A percentile compares a stretch with the other conserved stretches of the same genome.
phyloP scores from a whole-genome alignment of 2,329 filamentous ascomycete species.

The Fusarium xyrophilum region DNA sequence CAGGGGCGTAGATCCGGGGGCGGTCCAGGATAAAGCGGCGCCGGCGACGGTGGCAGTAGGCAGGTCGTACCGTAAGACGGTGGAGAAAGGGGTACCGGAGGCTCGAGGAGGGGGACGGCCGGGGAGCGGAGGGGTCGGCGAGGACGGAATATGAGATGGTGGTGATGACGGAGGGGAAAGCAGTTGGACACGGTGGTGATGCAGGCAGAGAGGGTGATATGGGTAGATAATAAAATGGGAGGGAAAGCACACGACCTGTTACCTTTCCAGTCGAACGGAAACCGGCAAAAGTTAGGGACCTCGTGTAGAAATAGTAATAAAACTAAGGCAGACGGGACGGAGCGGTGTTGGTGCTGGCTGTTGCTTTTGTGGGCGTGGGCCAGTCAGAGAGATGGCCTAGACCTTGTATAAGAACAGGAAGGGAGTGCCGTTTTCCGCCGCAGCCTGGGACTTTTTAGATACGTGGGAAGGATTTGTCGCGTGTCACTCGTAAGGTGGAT shows the following conservation, averaged over 20 bases:
- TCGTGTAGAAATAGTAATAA: slow-evolving; percentile 16
- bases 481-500: slow-evolving; percentile 19
- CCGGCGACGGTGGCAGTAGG: slow-evolving; percentile 31
- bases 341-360: slow-evolving; percentile 13
- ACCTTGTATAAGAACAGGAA: slow-evolving; percentile 40
- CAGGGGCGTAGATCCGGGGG: slow-evolving; percentile 35
- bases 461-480: slow-evolving; percentile 20
- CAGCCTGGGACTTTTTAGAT: slow-evolving; percentile 19
- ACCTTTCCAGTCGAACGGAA: slow-evolving; percentile 43
- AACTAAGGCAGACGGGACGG: slow-evolving; percentile 25
- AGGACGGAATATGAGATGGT: slow-evolving; percentile 4
- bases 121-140: slow-evolving; percentile 23
- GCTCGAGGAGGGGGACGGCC: slow-evolving; percentile 15
- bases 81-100: slow-evolving; percentile 36
- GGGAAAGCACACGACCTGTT: slow-evolving; percentile 51
- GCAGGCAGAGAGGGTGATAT: slow-evolving; percentile 3
- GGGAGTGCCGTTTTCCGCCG: slow-evolving; percentile 23
- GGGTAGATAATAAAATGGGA: slow-evolving; percentile 5
- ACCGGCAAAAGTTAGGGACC: slow-evolving; percentile 5
- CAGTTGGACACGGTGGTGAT: neutral
- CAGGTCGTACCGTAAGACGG: slow-evolving; percentile 18
- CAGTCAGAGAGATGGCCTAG: slow-evolving; percentile 41
- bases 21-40: slow-evolving; percentile 29
- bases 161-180: slow-evolving; percentile 8
- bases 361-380: slow-evolving; percentile 43